Base-by-base conservation (phyloP, 148 eudicot species). In the Rhododendron ovatum region DNA sequence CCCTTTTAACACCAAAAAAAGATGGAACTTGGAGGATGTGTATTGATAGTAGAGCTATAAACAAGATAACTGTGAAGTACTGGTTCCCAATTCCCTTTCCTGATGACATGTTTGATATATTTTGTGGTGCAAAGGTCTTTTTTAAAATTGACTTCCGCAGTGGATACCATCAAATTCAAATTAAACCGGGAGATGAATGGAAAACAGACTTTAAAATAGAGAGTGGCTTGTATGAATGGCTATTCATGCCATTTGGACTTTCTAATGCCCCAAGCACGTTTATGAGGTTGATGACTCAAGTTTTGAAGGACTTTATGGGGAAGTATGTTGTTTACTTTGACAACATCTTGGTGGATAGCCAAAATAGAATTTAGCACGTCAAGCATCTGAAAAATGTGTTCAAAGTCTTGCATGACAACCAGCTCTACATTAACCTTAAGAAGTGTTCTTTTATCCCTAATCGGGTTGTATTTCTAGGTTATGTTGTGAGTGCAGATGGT, bases 341-440 rank as follows among this genome's bases (percentile, higher is more conserved):
- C 20, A 1, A 15, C 78, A 74, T 35, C 22, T 74, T 35, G 78
- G 43, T 74, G 43, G 14, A 74, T 35, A 74, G 45, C n/a, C 41
- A 35, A 35, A 22, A 74, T 33, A 74, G 4, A 74, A 6, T 14
- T 74, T 11, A 35, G 9, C 78, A 74, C 11, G 7, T 33, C 1
- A 2, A 74, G 45, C 78, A 37, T 15, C 30, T 74, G 10, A 30
- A 12, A 30, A 14, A 74, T 13, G 11, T 74, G 78, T 74, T 74
- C 22, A 14, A 74, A 74, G 59, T 80, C 55, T 13, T 80, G 30
- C 53, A 80, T 24, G 81, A 43, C 26, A 80, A 80, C 35, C 59
- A 80, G 57, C 4, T 80, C 30, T 80, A n/a, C 57, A 80, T 80
- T 22, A 80, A 80, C 13, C 59, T 80, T 22, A 80, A 80, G 57